Conservation (phyloP, 177 flowering plant species). For the Vitis hybrid region DNA sequence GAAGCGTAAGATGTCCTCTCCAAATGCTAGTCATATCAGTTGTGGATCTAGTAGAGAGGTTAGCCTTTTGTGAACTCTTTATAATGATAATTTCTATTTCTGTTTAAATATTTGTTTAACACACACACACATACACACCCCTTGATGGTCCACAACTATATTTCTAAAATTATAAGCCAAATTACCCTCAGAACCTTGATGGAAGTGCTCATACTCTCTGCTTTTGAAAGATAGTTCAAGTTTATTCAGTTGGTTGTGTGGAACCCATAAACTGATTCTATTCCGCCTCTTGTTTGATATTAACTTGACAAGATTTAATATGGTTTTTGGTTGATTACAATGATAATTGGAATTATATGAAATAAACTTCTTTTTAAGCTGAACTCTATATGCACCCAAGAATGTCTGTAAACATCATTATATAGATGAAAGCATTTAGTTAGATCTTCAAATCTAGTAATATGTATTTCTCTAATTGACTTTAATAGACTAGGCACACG, state of each 20-base stretch:
- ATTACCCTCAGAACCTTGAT: not conserved
- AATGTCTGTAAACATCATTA: not conserved
- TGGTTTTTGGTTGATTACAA: no score
- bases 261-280: not conserved
- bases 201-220: not conserved
- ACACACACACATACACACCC: no score
- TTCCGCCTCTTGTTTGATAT: no score
- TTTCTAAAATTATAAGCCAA: not conserved
- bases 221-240: not conserved
- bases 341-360: no score
- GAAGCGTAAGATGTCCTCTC: constrained; percentile 41
- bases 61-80: not conserved
- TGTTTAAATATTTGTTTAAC: not conserved
- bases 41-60: constrained; percentile 26
- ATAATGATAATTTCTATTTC: no score
- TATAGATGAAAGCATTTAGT: not conserved
- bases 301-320: no score
- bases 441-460: not conserved
- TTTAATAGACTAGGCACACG: not conserved
- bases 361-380: not conserved
- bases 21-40: constrained; percentile 12
- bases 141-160: not conserved
- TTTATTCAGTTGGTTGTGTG: not conserved
- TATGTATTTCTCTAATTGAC: not conserved
- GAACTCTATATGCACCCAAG: not conserved